Conservation (phyloP, 2,329 filamentous ascomycete species). For the Arthrobotrys musiformis region DNA sequence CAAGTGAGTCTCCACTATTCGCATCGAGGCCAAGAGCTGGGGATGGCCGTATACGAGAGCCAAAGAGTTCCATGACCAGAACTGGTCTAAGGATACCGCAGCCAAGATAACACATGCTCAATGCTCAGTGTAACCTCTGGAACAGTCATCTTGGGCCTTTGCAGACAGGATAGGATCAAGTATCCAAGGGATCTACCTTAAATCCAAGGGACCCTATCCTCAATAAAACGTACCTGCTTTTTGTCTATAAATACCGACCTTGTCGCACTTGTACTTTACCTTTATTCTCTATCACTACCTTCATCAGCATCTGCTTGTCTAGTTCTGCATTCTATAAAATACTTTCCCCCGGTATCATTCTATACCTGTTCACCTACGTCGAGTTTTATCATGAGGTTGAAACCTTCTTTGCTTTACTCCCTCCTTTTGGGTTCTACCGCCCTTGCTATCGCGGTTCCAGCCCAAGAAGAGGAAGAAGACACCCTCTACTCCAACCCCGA, state of each 20-base stretch:
- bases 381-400: background rate
- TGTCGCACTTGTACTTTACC: background rate
- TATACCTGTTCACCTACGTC: background rate
- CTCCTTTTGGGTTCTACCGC: background rate
- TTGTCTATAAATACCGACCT: background rate
- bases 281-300: background rate
- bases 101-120: too few species aligned
- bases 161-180: too few species aligned
- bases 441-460: background rate
- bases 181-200: too few species aligned
- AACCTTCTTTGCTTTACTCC: background rate
- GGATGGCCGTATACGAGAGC: too few species aligned
- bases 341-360: background rate
- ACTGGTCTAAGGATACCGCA: too few species aligned
- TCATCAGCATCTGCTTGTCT: background rate
- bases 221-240: too few species aligned
- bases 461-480: background rate
- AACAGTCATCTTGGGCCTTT: too few species aligned
- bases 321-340: background rate
- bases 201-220: too few species aligned
- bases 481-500: background rate
- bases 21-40: too few species aligned
- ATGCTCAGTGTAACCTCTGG: too few species aligned
- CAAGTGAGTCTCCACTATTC: too few species aligned
- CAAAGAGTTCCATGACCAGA: too few species aligned